Percentiles rank a stretch among this genome's conserved stretches.
Evolutionary conservation across 2,329 filamentous ascomycete genomes (phyloP).

Genomic region (Fusarium phyllophilum): DNA sequence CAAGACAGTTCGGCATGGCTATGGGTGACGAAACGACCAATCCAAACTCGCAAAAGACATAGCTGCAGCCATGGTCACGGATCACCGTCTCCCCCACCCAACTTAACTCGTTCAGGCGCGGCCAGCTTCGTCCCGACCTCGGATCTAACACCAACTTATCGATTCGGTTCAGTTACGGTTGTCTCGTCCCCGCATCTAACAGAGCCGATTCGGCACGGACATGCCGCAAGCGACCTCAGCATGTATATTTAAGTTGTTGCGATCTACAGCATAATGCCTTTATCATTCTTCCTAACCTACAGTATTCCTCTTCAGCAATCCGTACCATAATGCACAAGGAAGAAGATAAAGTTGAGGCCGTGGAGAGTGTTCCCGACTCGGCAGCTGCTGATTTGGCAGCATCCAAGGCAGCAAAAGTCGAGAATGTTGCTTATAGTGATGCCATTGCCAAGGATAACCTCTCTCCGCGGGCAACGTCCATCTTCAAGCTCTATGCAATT

Average conservation of each 20-base stretch:
- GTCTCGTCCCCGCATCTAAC: neutral
- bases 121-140: neutral
- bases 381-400: neutral
- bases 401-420: neutral
- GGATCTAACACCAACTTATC: neutral
- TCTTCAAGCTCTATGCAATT: neutral
- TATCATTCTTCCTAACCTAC: neutral
- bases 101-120: neutral
- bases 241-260: neutral
- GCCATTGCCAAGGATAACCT: slow-evolving; percentile 2
- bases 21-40: neutral
- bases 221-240: no score
- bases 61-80: neutral
- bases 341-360: neutral
- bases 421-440: slow-evolving; percentile 1
- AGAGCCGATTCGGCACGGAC: neutral
- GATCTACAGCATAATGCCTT: neutral
- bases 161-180: neutral
- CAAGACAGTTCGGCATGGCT: neutral
- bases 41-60: neutral
- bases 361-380: neutral
- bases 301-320: neutral
- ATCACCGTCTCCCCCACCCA: neutral
- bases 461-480: neutral
- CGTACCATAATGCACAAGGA: neutral